Evolutionary conservation across 805 yeast species (phyloP), one percentile per base, ranked within the genome.

Genomic region (Kuraishia floccosa): DNA sequence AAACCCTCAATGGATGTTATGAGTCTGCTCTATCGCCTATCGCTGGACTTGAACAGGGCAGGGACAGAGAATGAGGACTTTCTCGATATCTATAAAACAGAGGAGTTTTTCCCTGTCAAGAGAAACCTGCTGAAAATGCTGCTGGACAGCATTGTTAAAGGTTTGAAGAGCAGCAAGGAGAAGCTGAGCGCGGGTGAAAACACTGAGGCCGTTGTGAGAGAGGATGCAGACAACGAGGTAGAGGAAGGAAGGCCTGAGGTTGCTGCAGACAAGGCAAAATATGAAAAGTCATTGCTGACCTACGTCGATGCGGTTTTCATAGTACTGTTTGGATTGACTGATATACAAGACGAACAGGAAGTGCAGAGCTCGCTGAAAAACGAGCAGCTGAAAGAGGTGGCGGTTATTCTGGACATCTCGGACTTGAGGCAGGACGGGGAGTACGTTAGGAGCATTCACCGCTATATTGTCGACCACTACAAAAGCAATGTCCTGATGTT

Each of bases 61-160:
- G n/a, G n/a, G n/a, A 17, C 9, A 11, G 19, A 32, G 39, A 49
- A 50, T 30, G 58, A 51, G 31, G 48, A 50, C 36, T 51, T 43
- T 20, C 48, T 41, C 35, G 50, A 44, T 37, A 39, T 36, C 25
- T 38, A 41, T 32, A 38, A 40, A 30, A 42, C 42, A 33, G 42
- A 42, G 32, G 40, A 39, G 29, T 30, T 23, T 24, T 26, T 22
- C 11, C 5, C 23, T 9, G 31, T 30, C 17, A 32, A 25, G 16
- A 32, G 32, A 30, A 40, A 33, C 32, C 31, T 25, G 31, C 25
- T 8, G 31, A 27, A 16, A 30, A 34, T 16, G 33, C 32, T 21
- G 34, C 13, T 26, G 32, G 34, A 25, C 37, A 25, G 8, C 10
- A 10, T 19, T 7, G 9, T 19, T 19, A 7, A 10, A 7, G 22